Evolutionary conservation across 148 eudicot genomes (phyloP), one percentile per base, ranked within the genome.

Genomic region (Hydrangea macrophylla): DNA sequence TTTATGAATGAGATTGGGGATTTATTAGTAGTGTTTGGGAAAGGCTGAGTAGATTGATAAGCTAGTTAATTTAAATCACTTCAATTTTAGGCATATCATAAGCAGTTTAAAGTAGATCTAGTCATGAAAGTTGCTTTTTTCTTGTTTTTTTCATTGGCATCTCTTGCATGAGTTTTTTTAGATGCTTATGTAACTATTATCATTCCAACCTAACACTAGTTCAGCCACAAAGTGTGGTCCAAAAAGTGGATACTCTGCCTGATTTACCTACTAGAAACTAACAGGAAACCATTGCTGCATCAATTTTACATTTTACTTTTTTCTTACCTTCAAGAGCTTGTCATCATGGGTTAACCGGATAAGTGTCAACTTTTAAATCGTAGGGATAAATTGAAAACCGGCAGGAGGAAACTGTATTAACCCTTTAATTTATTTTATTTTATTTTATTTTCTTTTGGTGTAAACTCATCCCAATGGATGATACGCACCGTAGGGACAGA

Each of bases 211-310:
- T 65, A 50, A 65, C 24, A 31, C 40, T 26, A 2, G 48, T 30
- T 64, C 68, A 48, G 57, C 58, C 48, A 50, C 9, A 65, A 50
- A 50, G 56, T 10, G 11, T 50, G 69, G 44, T 32, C 44, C 28
- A 22, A 13, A 44, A 65, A 53, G 45, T 51, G 13, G 40, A 48
- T 65, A 57, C 57, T n/a, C n/a, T 53, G 69, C 59, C 69, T 65
- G 59, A 65, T 53, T 11, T 31, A 65, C 69, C 69, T 51, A 65
- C 55, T 48, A 24, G 17, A 31, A 31, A 22, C 28, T 50, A 10
- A n/a, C 22, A 1, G 51, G 67, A n/a, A 57, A 30, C 8, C 13
- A 3, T 57, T 8, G 60, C 13, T 27, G n/a, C 51, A 45, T 45
- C 51, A 45, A 45, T 3, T 35, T 4, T 35, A 35, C 39, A 35